Evolutionary conservation across 1,139 yeast genomes (phyloP).

Genomic region (Yamadazyma mexicana): DNA sequence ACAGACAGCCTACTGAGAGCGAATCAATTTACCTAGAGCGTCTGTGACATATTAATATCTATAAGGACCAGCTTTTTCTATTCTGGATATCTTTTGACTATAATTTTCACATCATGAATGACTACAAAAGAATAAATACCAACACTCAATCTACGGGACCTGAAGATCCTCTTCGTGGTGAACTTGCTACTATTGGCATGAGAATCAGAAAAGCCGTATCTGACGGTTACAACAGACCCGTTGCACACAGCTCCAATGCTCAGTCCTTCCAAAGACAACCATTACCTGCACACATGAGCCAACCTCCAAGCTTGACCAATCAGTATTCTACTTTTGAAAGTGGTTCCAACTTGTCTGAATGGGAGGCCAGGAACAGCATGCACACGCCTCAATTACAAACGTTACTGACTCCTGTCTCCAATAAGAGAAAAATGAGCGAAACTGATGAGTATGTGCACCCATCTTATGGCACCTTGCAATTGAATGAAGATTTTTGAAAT

Average conservation of each 20-base stretch:
- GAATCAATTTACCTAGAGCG: too few species aligned
- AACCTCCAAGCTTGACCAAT: conserved; percentile 41
- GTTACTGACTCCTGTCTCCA: conserved; percentile 3
- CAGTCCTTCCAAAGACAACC: conserved; percentile 41
- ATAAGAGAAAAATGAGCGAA: conserved; percentile 39
- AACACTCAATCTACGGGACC: background rate
- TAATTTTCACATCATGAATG: too few species aligned
- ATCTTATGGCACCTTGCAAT: conserved; percentile 44
- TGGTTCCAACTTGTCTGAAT: conserved; percentile 13
- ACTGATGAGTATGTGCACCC: conserved; percentile 17
- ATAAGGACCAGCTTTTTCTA: too few species aligned
- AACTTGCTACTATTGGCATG: conserved; percentile 63
- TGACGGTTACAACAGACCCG: conserved; percentile 50
- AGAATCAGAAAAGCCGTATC: conserved; percentile 66
- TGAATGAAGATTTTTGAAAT: conserved; percentile 52
- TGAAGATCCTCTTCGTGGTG: background rate
- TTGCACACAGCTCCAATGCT: too few species aligned
- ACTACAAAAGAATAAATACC: conserved; percentile 9
- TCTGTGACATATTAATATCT: too few species aligned
- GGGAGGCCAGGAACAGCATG: conserved; percentile 7
- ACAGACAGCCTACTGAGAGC: too few species aligned
- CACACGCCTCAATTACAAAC: conserved; percentile 7
- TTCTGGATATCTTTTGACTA: too few species aligned
- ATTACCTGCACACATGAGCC: conserved; percentile 44
- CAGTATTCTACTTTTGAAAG: conserved; percentile 44